These are phyloP conservation scores for Monilinia laxa DNA, from an alignment of 2,329 filamentous ascomycete species.

Conservation along the genomic window DNA sequence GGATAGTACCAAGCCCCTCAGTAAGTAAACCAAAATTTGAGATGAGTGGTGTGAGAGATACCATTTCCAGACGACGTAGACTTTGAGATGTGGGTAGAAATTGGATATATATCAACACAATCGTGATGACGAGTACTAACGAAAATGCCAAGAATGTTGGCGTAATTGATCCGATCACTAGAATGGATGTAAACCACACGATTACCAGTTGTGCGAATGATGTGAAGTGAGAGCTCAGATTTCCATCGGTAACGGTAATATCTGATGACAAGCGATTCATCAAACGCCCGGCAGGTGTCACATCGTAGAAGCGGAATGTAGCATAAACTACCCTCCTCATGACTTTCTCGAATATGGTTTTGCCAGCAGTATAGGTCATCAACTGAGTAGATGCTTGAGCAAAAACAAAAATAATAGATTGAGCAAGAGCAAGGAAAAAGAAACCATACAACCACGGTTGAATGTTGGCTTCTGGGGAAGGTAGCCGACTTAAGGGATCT, in stretches of 20 bases:
- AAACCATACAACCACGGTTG: conserved; percentile 73
- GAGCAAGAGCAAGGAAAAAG: conserved; percentile 60
- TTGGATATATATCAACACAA: conserved; percentile 70
- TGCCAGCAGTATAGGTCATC: conserved; percentile 78
- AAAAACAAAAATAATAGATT: conserved; percentile 59
- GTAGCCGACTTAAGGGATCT: conserved; percentile 53
- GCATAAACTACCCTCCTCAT: conserved; percentile 73
- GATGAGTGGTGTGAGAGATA: conserved; percentile 83
- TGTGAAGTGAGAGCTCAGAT: conserved; percentile 74
- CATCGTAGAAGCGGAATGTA: conserved; percentile 87
- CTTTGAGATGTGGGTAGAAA: conserved; percentile 84
- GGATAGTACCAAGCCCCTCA: conserved; percentile 81
- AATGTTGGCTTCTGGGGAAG: conserved; percentile 65
- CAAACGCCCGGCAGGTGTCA: conserved; percentile 81
- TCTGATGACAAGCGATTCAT: conserved; percentile 93
- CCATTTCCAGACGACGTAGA: conserved; percentile 81
- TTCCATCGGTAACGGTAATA: conserved; percentile 84
- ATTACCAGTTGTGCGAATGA: conserved; percentile 68
- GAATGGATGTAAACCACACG: conserved; percentile 68
- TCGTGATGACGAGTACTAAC: conserved; percentile 62
- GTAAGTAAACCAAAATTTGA: conserved; percentile 89
- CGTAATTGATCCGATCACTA: conserved; percentile 77
- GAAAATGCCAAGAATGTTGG: conserved; percentile 75
- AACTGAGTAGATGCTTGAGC: conserved; percentile 68
- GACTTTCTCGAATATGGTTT: conserved; percentile 69